phyloP scores from a whole-genome alignment of 2,329 filamentous ascomycete genomes.

The Knufia fluminis region DNA sequence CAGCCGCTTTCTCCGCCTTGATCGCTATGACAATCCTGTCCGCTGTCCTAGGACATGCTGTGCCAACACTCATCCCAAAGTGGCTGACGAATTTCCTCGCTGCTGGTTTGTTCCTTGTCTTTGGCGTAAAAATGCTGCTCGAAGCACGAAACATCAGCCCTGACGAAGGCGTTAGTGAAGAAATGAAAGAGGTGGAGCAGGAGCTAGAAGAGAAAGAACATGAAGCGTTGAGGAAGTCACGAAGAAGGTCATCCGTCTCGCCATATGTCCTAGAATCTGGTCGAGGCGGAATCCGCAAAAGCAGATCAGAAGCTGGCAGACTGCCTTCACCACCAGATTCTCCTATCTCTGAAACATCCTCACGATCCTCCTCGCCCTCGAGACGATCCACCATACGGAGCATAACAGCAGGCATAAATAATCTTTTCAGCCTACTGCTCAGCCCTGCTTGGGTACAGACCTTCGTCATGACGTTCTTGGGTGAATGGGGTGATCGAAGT shows the following conservation, averaged over 20 bases:
- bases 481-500: conserved; percentile 94
- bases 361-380: conserved; percentile 48
- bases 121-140: conserved; percentile 71
- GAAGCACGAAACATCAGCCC: conserved; percentile 85
- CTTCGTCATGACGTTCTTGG: conserved; percentile 97
- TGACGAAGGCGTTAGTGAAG: conserved; percentile 84
- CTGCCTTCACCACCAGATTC: conserved; percentile 74
- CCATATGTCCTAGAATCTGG: conserved; percentile 76
- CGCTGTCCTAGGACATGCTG: conserved; percentile 81
- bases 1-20: conserved; percentile 83
- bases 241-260: conserved; percentile 56
- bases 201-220: conserved; percentile 91
- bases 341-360: conserved; percentile 61
- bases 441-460: conserved; percentile 98
- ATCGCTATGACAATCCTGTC: conserved; percentile 93
- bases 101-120: conserved; percentile 75
- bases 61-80: conserved; percentile 82
- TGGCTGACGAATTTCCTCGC: conserved; percentile 83
- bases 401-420: conserved; percentile 60
- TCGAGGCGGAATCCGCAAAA: conserved; percentile 55
- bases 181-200: conserved; percentile 94
- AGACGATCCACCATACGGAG: conserved; percentile 38
- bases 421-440: conserved; percentile 76
- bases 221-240: conserved; percentile 40
- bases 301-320: conserved; percentile 59